A percentile compares a stretch with the other conserved stretches of the same genome.
Conservation (phyloP, 495 filamentous ascomycete genomes). For the Penicilliopsis zonata region DNA sequence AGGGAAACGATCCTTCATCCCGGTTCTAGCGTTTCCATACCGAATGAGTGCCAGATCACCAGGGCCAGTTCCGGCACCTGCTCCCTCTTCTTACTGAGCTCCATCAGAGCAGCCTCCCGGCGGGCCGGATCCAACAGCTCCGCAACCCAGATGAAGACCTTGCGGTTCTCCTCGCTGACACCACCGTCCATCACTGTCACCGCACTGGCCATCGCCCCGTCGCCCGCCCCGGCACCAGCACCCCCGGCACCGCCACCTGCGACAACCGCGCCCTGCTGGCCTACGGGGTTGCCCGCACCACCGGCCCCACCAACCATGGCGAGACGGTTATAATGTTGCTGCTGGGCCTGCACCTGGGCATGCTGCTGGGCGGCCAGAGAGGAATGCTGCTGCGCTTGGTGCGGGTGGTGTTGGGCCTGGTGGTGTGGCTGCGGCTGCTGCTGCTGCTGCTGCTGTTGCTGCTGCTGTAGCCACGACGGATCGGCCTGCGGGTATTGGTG, state of each 20-base stretch:
- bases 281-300: slow-evolving; percentile 28
- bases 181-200: slow-evolving; percentile 40
- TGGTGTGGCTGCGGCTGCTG: slow-evolving; percentile 59
- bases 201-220: slow-evolving; percentile 36
- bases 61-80: slow-evolving; percentile 94
- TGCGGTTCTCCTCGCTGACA: slow-evolving; percentile 81
- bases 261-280: too few relatives aligned
- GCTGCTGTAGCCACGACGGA: slow-evolving; percentile 64
- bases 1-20: too few relatives aligned
- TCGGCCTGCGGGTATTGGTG: slow-evolving; percentile 72
- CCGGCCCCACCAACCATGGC: slow-evolving; percentile 52
- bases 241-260: too few relatives aligned
- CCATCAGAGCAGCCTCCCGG: slow-evolving; percentile 81
- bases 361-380: slow-evolving; percentile 41
- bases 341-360: slow-evolving; percentile 52
- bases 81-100: slow-evolving; percentile 97
- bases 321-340: slow-evolving; percentile 72
- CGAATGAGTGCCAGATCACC: slow-evolving; percentile 98
- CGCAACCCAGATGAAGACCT: slow-evolving; percentile 84
- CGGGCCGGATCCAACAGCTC: slow-evolving; percentile 82
- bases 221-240: slow-evolving; percentile 35
- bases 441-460: slow-evolving; percentile 43
- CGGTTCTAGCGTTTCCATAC: slow-evolving; percentile 37
- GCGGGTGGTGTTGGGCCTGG: slow-evolving; percentile 33
- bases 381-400: slow-evolving; percentile 26